Evolutionary conservation across 1,284 basidiomycete species (phyloP).

Genomic region (Bjerkandera adusta): DNA sequence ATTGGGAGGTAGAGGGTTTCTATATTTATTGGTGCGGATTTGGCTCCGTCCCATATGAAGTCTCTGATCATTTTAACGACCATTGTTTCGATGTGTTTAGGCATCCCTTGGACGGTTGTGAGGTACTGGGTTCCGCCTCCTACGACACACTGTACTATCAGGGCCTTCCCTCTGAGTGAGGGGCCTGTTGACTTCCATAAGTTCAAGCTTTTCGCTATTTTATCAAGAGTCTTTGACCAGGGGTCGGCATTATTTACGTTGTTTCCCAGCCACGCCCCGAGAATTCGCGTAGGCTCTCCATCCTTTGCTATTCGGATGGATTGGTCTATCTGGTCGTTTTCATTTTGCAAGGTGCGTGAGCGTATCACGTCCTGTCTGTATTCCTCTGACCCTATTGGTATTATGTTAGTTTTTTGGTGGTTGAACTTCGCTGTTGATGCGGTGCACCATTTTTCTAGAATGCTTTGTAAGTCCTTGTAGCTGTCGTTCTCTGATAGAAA

Average conservation of each 20-base stretch:
- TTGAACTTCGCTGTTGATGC: constrained; percentile 36
- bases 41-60: constrained; percentile 24
- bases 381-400: constrained; percentile 28
- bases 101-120: constrained; percentile 27
- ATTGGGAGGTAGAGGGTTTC: constrained; percentile 6
- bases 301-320: too few relatives aligned
- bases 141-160: constrained; percentile 22
- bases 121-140: constrained; percentile 27
- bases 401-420: constrained; percentile 32
- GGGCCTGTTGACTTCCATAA: constrained; percentile 20
- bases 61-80: constrained; percentile 7
- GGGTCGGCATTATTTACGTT: background rate
- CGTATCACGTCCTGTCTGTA: constrained; percentile 4
- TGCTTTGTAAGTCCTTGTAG: constrained; percentile 16
- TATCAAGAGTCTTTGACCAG: constrained; percentile 23
- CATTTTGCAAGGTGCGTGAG: too few relatives aligned
- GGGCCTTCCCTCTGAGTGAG: constrained; percentile 17
- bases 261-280: constrained; percentile 32
- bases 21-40: constrained; percentile 4
- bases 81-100: constrained; percentile 5
- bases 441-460: constrained; percentile 30
- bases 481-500: constrained; percentile 23
- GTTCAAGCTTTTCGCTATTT: constrained; percentile 11
- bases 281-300: constrained; percentile 20
- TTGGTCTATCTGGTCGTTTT: too few relatives aligned